Percentiles rank a stretch among this genome's conserved stretches.
phyloP scores from a whole-genome alignment of 2,329 filamentous ascomycete genomes.

The Paraphoma chrysanthemicola region DNA sequence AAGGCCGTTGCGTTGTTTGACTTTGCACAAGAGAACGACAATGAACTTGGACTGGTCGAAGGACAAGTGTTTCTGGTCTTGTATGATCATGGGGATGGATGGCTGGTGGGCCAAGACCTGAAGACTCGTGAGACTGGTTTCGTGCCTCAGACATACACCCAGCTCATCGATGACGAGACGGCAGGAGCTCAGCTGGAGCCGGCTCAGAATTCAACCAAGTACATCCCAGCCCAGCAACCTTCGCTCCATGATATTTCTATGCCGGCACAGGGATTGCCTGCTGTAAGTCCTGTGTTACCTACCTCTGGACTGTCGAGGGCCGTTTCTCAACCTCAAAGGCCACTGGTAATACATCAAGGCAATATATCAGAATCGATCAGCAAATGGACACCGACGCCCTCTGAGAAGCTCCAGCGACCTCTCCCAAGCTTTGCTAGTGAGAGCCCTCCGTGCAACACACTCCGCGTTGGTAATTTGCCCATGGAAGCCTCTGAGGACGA shows the following conservation, averaged over 20 bases:
- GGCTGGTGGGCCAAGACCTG: neutral
- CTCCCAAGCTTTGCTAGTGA: slow-evolving; percentile 45
- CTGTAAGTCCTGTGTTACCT: neutral
- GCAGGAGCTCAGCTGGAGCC: too few relatives aligned
- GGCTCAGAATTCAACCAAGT: too few relatives aligned
- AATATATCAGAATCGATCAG: neutral
- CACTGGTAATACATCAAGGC: too few relatives aligned
- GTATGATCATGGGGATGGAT: neutral
- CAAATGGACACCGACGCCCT: too few relatives aligned
- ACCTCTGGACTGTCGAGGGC: neutral
- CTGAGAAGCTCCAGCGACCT: too few relatives aligned
- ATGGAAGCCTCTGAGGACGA: slow-evolving; percentile 94
- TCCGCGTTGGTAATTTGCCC: slow-evolving; percentile 96
- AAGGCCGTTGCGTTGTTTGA: neutral
- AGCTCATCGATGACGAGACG: too few relatives aligned
- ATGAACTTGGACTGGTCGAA: neutral
- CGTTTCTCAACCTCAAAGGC: too few relatives aligned
- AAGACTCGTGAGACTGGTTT: neutral
- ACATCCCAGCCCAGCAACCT: too few relatives aligned
- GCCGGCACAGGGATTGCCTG: too few relatives aligned
- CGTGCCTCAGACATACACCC: neutral
- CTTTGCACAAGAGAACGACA: neutral
- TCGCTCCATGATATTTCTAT: too few relatives aligned
- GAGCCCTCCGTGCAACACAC: slow-evolving; percentile 95
- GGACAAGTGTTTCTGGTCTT: neutral